phyloP scores from a whole-genome alignment of 2,329 filamentous ascomycete genomes.

The Curvularia eragrostidis region DNA sequence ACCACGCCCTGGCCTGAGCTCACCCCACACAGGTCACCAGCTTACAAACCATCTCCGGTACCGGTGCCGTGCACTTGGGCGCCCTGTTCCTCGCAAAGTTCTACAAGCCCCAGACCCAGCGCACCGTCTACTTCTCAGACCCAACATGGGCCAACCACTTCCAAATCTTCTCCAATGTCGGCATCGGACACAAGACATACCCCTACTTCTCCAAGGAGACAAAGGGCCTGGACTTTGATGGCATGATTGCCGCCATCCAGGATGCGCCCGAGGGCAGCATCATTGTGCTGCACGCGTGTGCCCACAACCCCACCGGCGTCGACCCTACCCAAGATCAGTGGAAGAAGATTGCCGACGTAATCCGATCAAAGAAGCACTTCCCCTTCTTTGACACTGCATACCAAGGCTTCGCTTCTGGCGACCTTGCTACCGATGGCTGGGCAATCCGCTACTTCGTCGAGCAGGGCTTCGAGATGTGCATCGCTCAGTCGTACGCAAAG shows the following conservation, averaged over 20 bases:
- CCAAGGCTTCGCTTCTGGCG: conserved; percentile 95
- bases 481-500: conserved; percentile 63
- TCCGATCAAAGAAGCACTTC: conserved; percentile 82
- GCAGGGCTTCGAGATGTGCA: conserved; percentile 76
- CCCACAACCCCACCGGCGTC: conserved; percentile 97
- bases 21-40: conserved; percentile 64
- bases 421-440: conserved; percentile 82
- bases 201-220: conserved; percentile 93
- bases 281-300: conserved; percentile 91
- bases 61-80: conserved; percentile 91
- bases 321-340: conserved; percentile 94
- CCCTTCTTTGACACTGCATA: conserved; percentile 99
- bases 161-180: conserved; percentile 95
- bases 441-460: conserved; percentile 95
- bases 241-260: conserved; percentile 76
- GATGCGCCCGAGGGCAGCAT: conserved; percentile 78
- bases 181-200: conserved; percentile 78
- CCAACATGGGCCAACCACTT: conserved; percentile 99
- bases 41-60: conserved; percentile 95
- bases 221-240: conserved; percentile 88
- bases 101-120: conserved; percentile 71
- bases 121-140: conserved; percentile 86
- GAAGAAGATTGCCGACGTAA: conserved; percentile 82
- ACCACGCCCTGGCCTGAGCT: conserved; percentile 35
- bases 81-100: conserved; percentile 94